Percentiles rank a stretch among this genome's conserved stretches.
Evolutionary conservation across 2,329 filamentous ascomycete species (phyloP).

Genomic region (Cryphonectria japonica): DNA sequence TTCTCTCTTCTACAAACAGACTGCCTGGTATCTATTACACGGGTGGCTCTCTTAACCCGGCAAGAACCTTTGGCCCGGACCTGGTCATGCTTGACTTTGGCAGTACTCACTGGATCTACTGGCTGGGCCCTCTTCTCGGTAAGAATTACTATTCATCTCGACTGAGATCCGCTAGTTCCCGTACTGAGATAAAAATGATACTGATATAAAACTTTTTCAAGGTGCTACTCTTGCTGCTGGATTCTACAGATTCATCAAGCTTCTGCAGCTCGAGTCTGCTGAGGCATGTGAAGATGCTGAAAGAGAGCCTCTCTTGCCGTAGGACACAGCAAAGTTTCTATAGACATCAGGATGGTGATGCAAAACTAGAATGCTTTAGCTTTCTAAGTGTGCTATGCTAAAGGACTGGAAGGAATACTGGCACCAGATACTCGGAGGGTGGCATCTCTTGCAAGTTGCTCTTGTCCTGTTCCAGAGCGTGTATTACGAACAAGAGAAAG

Average conservation of each 20-base stretch:
- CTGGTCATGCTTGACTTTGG: constrained; percentile 44
- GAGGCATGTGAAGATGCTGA: constrained; percentile 20
- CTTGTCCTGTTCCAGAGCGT: not conserved
- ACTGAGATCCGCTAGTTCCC: too few relatives aligned
- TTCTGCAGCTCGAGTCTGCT: constrained; percentile 40
- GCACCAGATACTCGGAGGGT: too few relatives aligned
- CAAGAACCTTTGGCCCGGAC: constrained; percentile 51
- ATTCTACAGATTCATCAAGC: constrained; percentile 52
- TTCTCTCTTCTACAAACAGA: constrained; percentile 4
- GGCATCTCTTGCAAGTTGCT: too few relatives aligned
- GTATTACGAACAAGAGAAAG: not conserved
- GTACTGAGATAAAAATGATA: not conserved
- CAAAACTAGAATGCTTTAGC: too few relatives aligned
- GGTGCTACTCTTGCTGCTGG: constrained; percentile 28
- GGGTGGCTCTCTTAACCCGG: constrained; percentile 53
- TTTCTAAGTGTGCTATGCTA: not conserved
- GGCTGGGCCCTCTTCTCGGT: constrained; percentile 54
- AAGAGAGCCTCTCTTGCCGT: constrained; percentile 24
- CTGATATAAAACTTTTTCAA: not conserved
- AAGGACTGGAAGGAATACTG: not conserved
- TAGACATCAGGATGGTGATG: not conserved
- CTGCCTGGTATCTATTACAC: constrained; percentile 47
- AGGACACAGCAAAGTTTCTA: not conserved
- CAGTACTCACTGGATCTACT: constrained; percentile 55
- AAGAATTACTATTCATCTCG: constrained; percentile 33